Percentiles rank a stretch among this genome's conserved stretches.
Conservation (phyloP, 495 filamentous ascomycete species). For the Hypoxylon lienhwacheense region DNA sequence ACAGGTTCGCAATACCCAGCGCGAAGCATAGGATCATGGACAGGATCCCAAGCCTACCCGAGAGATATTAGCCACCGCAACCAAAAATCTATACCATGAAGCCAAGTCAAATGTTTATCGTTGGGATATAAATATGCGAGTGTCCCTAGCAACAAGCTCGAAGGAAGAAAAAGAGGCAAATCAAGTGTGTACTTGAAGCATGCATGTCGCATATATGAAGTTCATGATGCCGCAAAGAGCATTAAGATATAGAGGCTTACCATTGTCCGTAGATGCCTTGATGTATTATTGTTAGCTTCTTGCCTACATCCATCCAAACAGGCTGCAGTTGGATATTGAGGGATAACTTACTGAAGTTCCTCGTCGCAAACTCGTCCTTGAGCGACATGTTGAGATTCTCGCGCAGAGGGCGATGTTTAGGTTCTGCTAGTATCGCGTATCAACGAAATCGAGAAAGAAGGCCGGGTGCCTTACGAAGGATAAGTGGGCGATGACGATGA, state of each 20-base stretch:
- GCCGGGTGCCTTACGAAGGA: background rate
- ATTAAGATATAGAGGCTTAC: slow-evolving; percentile 56
- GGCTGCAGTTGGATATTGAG: slow-evolving; percentile 2
- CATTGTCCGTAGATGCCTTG: slow-evolving; percentile 99
- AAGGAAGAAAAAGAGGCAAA: no score
- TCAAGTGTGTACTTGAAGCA: no score
- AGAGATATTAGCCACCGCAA: slow-evolving; percentile 21
- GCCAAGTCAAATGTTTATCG: background rate
- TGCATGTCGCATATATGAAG: background rate
- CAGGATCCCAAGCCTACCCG: slow-evolving; percentile 85
- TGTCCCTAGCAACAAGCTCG: no score
- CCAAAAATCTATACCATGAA: background rate
- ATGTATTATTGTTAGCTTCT: slow-evolving; percentile 24
- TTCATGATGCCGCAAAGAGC: background rate
- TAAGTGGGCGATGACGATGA: slow-evolving; percentile 8
- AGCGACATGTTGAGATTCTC: slow-evolving; percentile 50
- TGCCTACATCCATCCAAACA: background rate
- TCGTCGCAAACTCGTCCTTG: slow-evolving; percentile 80
- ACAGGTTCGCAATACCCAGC: slow-evolving; percentile 88
- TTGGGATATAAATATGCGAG: background rate
- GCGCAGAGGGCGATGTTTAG: background rate
- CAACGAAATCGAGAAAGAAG: background rate
- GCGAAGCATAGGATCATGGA: slow-evolving; percentile 96
- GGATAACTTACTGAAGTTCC: slow-evolving; percentile 90
- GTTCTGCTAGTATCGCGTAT: slow-evolving; percentile 16